phyloP scores from a whole-genome alignment of 306 rosid genomes.

The Vigna hirtella region DNA sequence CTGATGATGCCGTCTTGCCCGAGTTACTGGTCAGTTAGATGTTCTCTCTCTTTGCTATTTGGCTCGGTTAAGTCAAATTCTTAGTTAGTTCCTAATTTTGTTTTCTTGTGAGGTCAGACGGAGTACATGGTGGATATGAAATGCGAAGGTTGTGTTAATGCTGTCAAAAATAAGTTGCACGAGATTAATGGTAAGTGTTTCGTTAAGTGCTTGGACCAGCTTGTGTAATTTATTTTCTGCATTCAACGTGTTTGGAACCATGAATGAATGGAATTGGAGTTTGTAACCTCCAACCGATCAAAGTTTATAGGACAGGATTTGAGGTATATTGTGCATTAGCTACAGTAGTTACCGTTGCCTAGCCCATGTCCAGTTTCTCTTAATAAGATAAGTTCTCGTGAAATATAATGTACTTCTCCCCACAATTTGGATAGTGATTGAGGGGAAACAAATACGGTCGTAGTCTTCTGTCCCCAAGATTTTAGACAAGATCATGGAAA shows the following conservation, averaged over 20 bases:
- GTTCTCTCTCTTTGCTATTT: background rate
- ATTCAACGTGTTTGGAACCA: background rate
- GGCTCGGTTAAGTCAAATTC: constrained; percentile 3
- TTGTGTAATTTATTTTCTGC: background rate
- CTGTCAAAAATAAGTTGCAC: constrained; percentile 82
- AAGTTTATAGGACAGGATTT: too few species aligned
- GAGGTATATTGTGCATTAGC: too few species aligned
- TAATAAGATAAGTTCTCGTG: too few species aligned
- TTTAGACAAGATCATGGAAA: too few species aligned
- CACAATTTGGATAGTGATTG: too few species aligned
- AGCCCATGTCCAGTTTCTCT: too few species aligned
- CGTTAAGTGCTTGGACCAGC: background rate
- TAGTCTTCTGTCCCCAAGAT: too few species aligned
- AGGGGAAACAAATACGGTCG: too few species aligned
- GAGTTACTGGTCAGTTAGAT: constrained; percentile 71
- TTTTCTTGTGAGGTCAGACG: constrained; percentile 61
- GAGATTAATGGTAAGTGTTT: constrained; percentile 62
- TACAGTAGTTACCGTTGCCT: too few species aligned
- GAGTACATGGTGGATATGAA: constrained; percentile 98
- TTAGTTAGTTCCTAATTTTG: constrained; percentile 22
- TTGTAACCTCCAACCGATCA: background rate
- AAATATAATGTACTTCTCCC: too few species aligned
- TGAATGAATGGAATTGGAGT: constrained; percentile 12
- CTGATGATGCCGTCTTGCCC: constrained; percentile 56
- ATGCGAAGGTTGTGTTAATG: constrained; percentile 86